These are phyloP conservation scores for Dillenia suffruticosa DNA, from an alignment of 164 flowering plant genomes.

Conservation along the genomic window DNA sequence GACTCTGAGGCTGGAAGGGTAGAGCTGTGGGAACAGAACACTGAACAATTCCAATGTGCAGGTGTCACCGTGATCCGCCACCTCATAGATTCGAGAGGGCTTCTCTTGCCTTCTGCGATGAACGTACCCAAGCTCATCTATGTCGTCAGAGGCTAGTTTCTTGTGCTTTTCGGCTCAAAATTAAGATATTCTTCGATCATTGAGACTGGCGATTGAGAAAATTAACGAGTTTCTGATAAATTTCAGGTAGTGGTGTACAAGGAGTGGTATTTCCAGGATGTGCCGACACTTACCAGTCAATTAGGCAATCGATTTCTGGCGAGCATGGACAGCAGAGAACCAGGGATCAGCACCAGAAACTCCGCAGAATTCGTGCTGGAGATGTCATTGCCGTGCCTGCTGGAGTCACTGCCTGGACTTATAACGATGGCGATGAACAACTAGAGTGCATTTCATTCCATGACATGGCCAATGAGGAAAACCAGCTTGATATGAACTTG, in stretches of 20 bases:
- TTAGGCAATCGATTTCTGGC: too few species aligned
- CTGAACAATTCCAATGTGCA: conserved; percentile 14
- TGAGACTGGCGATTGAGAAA: too few species aligned
- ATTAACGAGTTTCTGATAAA: too few species aligned
- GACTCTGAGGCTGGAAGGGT: conserved; percentile 15
- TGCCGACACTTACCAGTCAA: too few species aligned
- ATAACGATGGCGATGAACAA: conserved; percentile 9
- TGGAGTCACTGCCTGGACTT: conserved; percentile 1
- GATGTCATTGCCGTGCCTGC: conserved; percentile 7
- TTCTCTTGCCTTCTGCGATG: conserved; percentile 9
- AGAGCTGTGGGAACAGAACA: conserved; percentile 12
- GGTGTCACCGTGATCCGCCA: conserved; percentile 13
- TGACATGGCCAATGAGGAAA: too few species aligned
- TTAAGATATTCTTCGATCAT: too few species aligned
- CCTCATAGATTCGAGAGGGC: conserved; percentile 12
- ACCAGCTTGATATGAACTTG: too few species aligned
- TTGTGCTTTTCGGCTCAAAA: too few species aligned
- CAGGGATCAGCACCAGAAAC: conserved; percentile 11
- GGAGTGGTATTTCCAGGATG: too few species aligned
- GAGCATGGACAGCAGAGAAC: too few species aligned
- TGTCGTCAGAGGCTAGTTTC: conserved; percentile 8
- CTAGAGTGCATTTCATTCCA: too few species aligned
- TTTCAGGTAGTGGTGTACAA: too few species aligned
- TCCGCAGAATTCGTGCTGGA: background rate
- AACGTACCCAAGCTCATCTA: conserved; percentile 9